Evolutionary conservation across 1,139 yeast species (phyloP).

Genomic region (Kurtzmaniella natalensis): DNA sequence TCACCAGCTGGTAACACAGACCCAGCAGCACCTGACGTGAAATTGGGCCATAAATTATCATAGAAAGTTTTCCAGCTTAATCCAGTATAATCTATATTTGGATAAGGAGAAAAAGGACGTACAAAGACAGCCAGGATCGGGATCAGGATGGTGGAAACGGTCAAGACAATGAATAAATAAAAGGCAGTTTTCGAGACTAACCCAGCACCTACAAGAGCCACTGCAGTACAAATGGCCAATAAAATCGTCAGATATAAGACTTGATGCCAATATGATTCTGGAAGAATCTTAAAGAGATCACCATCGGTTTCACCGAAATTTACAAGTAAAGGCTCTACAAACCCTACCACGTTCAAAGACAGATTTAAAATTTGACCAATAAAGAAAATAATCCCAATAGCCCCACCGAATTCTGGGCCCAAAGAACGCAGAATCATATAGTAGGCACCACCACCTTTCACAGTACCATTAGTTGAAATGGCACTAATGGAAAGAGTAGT

Average conservation of each 20-base stretch:
- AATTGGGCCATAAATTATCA: conserved; percentile 69
- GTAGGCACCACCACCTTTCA: conserved; percentile 81
- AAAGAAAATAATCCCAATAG: conserved; percentile 73
- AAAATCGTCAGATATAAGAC: conserved; percentile 62
- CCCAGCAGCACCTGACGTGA: conserved; percentile 91
- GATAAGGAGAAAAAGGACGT: conserved; percentile 42
- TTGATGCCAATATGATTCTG: conserved; percentile 54
- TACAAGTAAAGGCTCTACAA: conserved; percentile 66
- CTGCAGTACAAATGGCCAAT: conserved; percentile 65
- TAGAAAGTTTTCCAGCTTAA: conserved; percentile 60
- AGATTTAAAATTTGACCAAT: conserved; percentile 74
- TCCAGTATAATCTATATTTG: conserved; percentile 62
- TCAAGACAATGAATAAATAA: conserved; percentile 61
- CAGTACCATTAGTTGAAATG: conserved; percentile 79
- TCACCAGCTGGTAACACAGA: conserved; percentile 54
- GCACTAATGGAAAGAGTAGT: conserved; percentile 76
- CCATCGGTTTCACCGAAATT: conserved; percentile 63
- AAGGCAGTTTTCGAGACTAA: conserved; percentile 84
- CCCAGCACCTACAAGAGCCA: conserved; percentile 80
- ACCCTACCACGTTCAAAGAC: conserved; percentile 76
- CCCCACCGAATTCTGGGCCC: conserved; percentile 84
- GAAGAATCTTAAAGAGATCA: conserved; percentile 43
- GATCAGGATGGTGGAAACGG: conserved; percentile 72
- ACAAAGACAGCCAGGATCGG: conserved; percentile 73
- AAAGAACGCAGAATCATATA: conserved; percentile 76